phyloP scores from a whole-genome alignment of 345 rosid genomes.

The Euphorbia peplus region DNA sequence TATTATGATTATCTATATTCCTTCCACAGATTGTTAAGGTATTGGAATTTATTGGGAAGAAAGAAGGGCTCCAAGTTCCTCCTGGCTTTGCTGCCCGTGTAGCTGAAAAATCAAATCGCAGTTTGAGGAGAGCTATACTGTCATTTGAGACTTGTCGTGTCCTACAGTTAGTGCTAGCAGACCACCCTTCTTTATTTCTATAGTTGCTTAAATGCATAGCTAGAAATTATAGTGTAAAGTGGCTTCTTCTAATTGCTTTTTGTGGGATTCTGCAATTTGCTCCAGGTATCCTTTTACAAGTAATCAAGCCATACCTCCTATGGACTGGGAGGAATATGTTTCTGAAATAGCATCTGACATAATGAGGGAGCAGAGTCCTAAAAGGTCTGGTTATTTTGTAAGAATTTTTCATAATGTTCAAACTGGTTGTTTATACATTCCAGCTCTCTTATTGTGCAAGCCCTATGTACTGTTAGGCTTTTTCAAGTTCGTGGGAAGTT shows the following conservation, averaged over 20 bases:
- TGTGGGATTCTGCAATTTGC: conserved; percentile 1
- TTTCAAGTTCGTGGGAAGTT: conserved; percentile 92
- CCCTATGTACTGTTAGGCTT: conserved; percentile 45
- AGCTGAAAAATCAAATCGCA: conserved; percentile 85
- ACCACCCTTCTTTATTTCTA: conserved; percentile 1
- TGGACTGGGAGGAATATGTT: conserved; percentile 98
- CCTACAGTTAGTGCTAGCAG: conserved; percentile 60
- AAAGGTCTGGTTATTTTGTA: conserved; percentile 40
- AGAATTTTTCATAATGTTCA: conserved; percentile 1
- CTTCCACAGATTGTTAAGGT: conserved; percentile 64
- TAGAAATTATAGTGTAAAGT: conserved; percentile 5
- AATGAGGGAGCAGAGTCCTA: conserved; percentile 96
- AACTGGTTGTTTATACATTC: neutral
- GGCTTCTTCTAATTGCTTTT: conserved; percentile 13
- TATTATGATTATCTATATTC: conserved; percentile 8
- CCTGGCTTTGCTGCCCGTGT: conserved; percentile 74
- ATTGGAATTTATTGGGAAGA: conserved; percentile 78
- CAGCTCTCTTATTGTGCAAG: conserved; percentile 12
- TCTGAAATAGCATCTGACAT: conserved; percentile 79
- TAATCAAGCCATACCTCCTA: conserved; percentile 75
- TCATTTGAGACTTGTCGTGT: conserved; percentile 84
- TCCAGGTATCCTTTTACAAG: conserved; percentile 67
- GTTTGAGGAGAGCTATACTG: conserved; percentile 79
- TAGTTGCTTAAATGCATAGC: conserved; percentile 2
- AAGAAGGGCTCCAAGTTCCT: conserved; percentile 78